Percentiles rank a stretch among this genome's conserved stretches.
phyloP scores from a whole-genome alignment of 2,329 filamentous ascomycete species.

The Celoporthe dispersa region DNA sequence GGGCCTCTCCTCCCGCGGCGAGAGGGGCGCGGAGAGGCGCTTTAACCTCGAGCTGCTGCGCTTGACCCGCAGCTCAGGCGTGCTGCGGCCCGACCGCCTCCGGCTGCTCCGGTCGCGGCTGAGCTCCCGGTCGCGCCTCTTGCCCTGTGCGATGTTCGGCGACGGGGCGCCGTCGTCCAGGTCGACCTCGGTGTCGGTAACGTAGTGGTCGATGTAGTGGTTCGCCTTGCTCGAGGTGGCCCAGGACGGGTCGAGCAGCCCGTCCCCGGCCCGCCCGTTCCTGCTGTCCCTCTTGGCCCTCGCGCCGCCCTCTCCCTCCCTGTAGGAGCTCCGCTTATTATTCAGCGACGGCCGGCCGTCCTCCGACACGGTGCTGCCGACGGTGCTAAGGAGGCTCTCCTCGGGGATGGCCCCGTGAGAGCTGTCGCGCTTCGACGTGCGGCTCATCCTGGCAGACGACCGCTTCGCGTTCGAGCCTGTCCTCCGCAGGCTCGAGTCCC shows the following conservation, averaged over 20 bases:
- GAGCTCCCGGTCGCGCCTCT: slow-evolving; percentile 52
- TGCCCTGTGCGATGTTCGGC: slow-evolving; percentile 68
- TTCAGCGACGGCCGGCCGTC: neutral
- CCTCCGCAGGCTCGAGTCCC: slow-evolving; percentile 71
- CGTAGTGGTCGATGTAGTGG: slow-evolving; percentile 26
- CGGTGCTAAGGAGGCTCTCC: slow-evolving; percentile 40
- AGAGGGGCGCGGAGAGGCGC: slow-evolving; percentile 57
- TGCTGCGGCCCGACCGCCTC: slow-evolving; percentile 53
- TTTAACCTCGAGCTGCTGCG: slow-evolving; percentile 63
- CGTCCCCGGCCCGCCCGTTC: slow-evolving; percentile 20
- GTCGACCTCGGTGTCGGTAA: slow-evolving; percentile 37
- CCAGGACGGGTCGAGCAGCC: slow-evolving; percentile 33
- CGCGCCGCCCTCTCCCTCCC: slow-evolving; percentile 4
- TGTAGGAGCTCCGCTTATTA: slow-evolving; percentile 6
- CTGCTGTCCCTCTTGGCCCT: slow-evolving; percentile 15
- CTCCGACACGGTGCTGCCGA: slow-evolving; percentile 13
- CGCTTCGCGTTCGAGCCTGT: slow-evolving; percentile 57
- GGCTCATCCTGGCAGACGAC: slow-evolving; percentile 53
- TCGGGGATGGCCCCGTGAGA: slow-evolving; percentile 51
- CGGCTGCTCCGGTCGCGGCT: slow-evolving; percentile 51
- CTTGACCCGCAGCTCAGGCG: slow-evolving; percentile 54
- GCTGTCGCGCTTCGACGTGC: slow-evolving; percentile 53
- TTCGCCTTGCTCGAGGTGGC: slow-evolving; percentile 35
- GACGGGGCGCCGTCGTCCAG: slow-evolving; percentile 71
- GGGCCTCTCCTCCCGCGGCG: slow-evolving; percentile 45